Base-by-base conservation (phyloP, 2,329 filamentous ascomycete genomes). In the Graphilbum fragrans region DNA sequence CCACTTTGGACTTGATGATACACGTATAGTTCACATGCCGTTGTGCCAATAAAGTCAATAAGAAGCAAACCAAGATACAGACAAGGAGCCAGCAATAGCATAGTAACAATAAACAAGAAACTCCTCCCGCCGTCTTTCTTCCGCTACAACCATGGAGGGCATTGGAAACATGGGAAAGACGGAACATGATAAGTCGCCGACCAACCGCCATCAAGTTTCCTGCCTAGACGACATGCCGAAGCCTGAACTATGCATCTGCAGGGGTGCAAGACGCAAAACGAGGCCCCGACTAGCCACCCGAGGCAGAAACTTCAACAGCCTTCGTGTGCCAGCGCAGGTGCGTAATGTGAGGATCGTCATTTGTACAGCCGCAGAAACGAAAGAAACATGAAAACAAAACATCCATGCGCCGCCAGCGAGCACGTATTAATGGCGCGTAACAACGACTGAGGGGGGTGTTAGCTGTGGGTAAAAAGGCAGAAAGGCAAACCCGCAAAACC, bases 391-490 rank as follows among this genome's bases (percentile, higher is more conserved):
- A 16, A 34, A 34, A n/a, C 14, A 18, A 7, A 16, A 34, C 9
- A 34, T 7, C 32, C 32, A 27, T 27, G 23, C 23, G 7, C 23
- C 7, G 7, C 7, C 7, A 27, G 12, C 23, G 12, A 7, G 25
- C 3, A 6, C 12, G 17, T 25, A n/a, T 40, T 43, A 43, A 17
- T 43, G 37, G 9, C 40, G 41, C 20, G 47, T 49, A 11, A 46
- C 42, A 21, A 52, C 47, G 17, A 50, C 48, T 50, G 37, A 2
- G n/a, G n/a, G 6, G 14, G 35, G 32, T 21, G 10, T 21, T 34
- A 7, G 32, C n/a, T 8, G 31, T 16, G 31, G 31, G 31, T 19
- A 18, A 8, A 25, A 3, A 5, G 19, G 27, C 6, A 32, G 23
- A 11, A 10, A 32, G 18, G 25, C 16, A 23, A 8, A 7, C 16